Percentiles rank a stretch among this genome's conserved stretches.
phyloP scores from a whole-genome alignment of 345 rosid species.

The Theobroma cacao region DNA sequence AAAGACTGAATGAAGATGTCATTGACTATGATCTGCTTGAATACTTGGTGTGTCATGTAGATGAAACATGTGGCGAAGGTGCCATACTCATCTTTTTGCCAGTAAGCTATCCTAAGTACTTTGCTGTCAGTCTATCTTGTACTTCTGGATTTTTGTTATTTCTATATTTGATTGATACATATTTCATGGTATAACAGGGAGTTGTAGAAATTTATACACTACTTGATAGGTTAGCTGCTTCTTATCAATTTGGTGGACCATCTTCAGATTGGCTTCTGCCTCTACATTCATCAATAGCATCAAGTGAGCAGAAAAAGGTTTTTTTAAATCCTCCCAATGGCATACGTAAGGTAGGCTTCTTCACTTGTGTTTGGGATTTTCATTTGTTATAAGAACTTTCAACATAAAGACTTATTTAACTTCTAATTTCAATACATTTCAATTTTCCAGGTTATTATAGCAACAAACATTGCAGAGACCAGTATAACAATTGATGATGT shows the following conservation, averaged over 20 bases:
- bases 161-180: conserved; percentile 3
- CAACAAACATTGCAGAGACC: conserved; percentile 92
- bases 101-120: conserved; percentile 39
- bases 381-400: conserved; percentile 5
- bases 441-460: conserved; percentile 66
- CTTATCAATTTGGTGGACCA: conserved; percentile 80
- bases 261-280: conserved; percentile 87
- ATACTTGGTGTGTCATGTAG: conserved; percentile 81
- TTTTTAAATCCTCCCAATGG: conserved; percentile 70
- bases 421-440: background rate
- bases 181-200: conserved; percentile 47
- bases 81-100: conserved; percentile 87
- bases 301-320: conserved; percentile 71
- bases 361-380: background rate
- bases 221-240: conserved; percentile 71
- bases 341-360: conserved; percentile 66
- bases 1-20: conserved; percentile 74
- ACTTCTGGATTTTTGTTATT: background rate
- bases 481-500: conserved; percentile 95
- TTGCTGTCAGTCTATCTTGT: background rate
- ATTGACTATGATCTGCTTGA: conserved; percentile 92
- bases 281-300: conserved; percentile 79
- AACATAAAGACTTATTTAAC: background rate
- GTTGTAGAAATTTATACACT: conserved; percentile 69
- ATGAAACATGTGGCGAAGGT: conserved; percentile 74